Evolutionary conservation across 257 asterid species (phyloP).

Genomic region (Cruciata laevipes): DNA sequence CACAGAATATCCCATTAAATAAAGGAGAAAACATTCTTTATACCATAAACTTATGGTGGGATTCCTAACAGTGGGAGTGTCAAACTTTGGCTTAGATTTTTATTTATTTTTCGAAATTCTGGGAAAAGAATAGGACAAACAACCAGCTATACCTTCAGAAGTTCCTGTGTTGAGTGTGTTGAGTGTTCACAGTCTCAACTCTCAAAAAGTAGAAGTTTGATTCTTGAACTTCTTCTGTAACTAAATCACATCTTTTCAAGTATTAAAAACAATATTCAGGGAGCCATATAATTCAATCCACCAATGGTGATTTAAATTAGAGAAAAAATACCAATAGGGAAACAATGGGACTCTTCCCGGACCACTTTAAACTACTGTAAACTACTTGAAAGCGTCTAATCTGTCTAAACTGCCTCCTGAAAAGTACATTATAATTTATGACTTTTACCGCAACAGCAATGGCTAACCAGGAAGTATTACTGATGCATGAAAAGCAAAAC

Average conservation of each 20-base stretch:
- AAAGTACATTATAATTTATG: not conserved
- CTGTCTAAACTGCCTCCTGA: conserved; percentile 10
- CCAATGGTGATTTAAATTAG: not conserved
- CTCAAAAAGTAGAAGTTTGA: not conserved
- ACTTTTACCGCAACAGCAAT: not conserved
- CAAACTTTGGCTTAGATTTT: too few species aligned
- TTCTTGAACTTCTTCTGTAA: not conserved
- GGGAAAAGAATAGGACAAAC: too few species aligned
- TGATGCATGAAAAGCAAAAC: conserved; percentile 9
- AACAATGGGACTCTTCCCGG: conserved; percentile 2
- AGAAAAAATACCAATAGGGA: not conserved
- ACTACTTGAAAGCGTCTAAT: not conserved
- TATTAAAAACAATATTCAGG: not conserved
- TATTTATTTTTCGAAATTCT: too few species aligned
- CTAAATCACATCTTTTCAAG: not conserved
- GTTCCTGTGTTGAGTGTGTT: too few species aligned
- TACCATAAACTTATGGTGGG: too few species aligned
- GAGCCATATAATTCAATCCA: not conserved
- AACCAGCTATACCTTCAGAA: too few species aligned
- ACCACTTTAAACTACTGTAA: not conserved
- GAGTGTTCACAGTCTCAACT: not conserved
- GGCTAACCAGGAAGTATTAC: conserved; percentile 2
- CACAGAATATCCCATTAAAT: too few species aligned
- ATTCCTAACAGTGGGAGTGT: too few species aligned
- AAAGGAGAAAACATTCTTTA: too few species aligned